Percentiles rank a stretch among this genome's conserved stretches.
phyloP scores from a whole-genome alignment of 2,329 filamentous ascomycete species.

The Zasmidium citrigriseum region DNA sequence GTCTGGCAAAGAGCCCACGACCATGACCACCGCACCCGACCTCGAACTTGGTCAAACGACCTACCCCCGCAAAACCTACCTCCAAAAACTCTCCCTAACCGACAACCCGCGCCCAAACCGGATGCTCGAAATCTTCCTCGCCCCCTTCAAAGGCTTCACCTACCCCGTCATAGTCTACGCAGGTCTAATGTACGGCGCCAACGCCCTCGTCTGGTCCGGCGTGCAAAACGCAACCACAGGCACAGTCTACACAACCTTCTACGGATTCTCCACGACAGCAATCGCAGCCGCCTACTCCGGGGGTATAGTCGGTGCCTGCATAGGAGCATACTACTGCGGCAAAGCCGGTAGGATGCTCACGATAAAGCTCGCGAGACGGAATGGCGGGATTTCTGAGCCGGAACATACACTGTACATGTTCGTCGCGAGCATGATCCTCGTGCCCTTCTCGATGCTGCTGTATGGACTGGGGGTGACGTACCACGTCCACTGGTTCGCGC shows the following conservation, averaged over 20 bases:
- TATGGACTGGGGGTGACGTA: slow-evolving; percentile 50
- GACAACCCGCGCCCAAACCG: slow-evolving; percentile 42
- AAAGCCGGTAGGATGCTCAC: slow-evolving; percentile 37
- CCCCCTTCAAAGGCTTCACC: slow-evolving; percentile 28
- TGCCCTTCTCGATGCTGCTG: slow-evolving; percentile 47
- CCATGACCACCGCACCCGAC: slow-evolving; percentile 5
- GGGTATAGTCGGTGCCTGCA: slow-evolving; percentile 36
- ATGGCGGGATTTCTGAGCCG: slow-evolving; percentile 41
- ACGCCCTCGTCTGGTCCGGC: slow-evolving; percentile 27
- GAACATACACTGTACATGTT: slow-evolving; percentile 38
- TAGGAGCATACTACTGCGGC: slow-evolving; percentile 39
- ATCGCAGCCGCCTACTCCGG: slow-evolving; percentile 41
- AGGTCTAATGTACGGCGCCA: slow-evolving; percentile 29
- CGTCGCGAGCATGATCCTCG: slow-evolving; percentile 39
- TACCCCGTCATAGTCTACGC: slow-evolving; percentile 28
- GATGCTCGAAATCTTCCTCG: slow-evolving; percentile 41
- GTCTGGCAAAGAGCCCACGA: not conserved
- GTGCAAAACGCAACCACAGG: slow-evolving; percentile 30
- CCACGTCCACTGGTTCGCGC: slow-evolving; percentile 50
- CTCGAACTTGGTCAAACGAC: slow-evolving; percentile 32
- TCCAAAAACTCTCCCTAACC: slow-evolving; percentile 44
- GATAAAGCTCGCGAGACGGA: slow-evolving; percentile 37
- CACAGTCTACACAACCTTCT: slow-evolving; percentile 37
- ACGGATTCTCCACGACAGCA: slow-evolving; percentile 39
- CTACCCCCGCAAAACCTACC: slow-evolving; percentile 43